These are phyloP conservation scores for Inonotus obliquus DNA, from an alignment of 1,284 basidiomycete genomes.

Conservation along the genomic window DNA sequence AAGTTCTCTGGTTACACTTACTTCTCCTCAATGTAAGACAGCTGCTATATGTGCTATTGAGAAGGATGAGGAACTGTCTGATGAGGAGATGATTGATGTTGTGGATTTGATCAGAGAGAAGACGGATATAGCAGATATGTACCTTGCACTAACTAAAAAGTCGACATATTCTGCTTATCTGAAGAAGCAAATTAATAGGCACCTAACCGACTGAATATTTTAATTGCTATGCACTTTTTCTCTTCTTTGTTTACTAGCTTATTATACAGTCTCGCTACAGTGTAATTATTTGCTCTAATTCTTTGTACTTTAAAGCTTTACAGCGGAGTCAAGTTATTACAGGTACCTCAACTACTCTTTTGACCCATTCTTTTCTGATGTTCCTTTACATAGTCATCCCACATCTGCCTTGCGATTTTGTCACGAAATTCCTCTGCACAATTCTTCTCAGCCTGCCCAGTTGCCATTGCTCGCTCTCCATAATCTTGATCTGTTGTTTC, in stretches of 20 bases:
- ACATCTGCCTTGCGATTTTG: conserved; percentile 20
- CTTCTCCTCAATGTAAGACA: conserved; percentile 10
- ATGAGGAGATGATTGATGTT: conserved; percentile 12
- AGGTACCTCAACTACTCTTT: not conserved
- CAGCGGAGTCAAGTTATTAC: not conserved
- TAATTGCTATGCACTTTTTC: too few species aligned
- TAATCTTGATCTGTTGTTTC: not conserved
- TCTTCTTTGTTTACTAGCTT: too few species aligned
- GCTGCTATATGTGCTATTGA: conserved; percentile 14
- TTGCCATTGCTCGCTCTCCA: not conserved
- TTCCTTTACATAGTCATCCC: conserved; percentile 20
- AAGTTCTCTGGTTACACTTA: not conserved
- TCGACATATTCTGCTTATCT: conserved; percentile 3
- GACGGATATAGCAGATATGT: conserved; percentile 24
- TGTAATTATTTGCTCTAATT: too few species aligned
- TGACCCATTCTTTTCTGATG: not conserved
- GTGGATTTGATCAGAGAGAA: conserved; percentile 23
- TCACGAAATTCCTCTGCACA: conserved; percentile 4
- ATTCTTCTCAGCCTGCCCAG: not conserved
- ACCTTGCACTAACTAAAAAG: conserved; percentile 23
- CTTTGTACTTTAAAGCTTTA: not conserved
- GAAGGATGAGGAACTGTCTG: conserved; percentile 18
- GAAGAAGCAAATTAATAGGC: not conserved
- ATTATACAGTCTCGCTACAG: too few species aligned
- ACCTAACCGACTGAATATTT: not conserved